Base-by-base conservation (phyloP, 345 rosid genomes). In the Sisymbrium altissimum region DNA sequence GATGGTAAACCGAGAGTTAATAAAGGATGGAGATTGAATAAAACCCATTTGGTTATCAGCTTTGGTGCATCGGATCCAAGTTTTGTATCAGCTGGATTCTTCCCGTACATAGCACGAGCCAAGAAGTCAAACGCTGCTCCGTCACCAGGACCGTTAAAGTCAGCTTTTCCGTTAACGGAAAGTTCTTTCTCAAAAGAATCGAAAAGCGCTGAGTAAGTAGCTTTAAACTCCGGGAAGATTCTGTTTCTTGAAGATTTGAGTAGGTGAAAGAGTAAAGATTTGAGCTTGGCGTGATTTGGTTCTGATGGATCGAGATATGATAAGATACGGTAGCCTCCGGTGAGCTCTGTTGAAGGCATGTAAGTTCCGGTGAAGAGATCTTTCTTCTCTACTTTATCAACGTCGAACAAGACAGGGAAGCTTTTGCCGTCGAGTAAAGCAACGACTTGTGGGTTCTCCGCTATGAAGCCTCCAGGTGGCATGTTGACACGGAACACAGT, bases 271-370 rank as follows among this genome's bases (percentile, higher is more conserved):
- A 94, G 5, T 13, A 94, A 78, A 10, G 83, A 73, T 70, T 94
- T 94, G 72, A 94, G 87, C 70, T 86, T 87, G 12, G 77, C 81
- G 69, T 94, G 98, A 12, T 76, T 83, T 0, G 91, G 89, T 74
- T 94, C 98, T 1, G 97, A 84, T 0, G 98, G 93, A 32, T 91
- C 98, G 25, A 94, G 95, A 49, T 89, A 94, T 2, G 98, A 84
- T 12, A 94, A 80, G 32, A 88, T 60, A 1, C 98, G 80, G 77
- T 89, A 91, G 1, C 97, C 95, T 6, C 98, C 98, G 38, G 97
- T 94, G 61, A 94, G 89, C 3, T 88, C 85, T 0, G 82, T 73
- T 9, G 97, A 94, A 9, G 98, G 96, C 95, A 87, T 87, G 85
- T 54, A 94, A 9, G 98, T 92, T 1, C 99, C 99, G 6, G 96